Conservation (phyloP, 192 early-diverging fungal species). For the Coemansia asiatica region DNA sequence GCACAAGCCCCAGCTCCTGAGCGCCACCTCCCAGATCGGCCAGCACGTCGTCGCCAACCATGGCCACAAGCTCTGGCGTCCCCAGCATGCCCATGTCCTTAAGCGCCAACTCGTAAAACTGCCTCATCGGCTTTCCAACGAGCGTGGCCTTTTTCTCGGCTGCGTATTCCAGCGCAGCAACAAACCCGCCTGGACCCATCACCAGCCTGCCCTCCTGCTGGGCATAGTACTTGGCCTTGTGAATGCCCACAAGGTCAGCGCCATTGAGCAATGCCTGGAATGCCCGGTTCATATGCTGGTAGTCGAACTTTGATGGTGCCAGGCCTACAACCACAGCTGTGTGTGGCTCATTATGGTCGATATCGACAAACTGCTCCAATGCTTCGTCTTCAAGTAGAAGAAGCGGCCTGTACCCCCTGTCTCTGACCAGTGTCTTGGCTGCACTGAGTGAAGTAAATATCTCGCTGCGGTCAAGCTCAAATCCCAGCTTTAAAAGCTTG, state of each 20-base stretch:
- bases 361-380: constrained; percentile 67
- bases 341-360: constrained; percentile 59
- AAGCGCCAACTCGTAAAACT: constrained; percentile 78
- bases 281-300: constrained; percentile 68
- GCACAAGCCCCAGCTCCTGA: constrained; percentile 67
- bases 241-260: constrained; percentile 74
- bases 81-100: constrained; percentile 62
- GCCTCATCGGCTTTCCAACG: constrained; percentile 78
- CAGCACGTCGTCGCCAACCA: constrained; percentile 86
- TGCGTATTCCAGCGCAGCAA: constrained; percentile 79
- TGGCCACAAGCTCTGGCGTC: constrained; percentile 61
- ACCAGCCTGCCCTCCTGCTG: constrained; percentile 58
- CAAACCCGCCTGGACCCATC: constrained; percentile 89
- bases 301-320: constrained; percentile 60
- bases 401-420: constrained; percentile 62
- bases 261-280: constrained; percentile 66
- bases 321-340: constrained; percentile 82
- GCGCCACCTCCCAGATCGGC: constrained; percentile 84
- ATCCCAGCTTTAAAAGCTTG: constrained; percentile 67
- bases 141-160: constrained; percentile 64
- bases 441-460: constrained; percentile 83
- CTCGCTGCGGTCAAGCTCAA: constrained; percentile 61
- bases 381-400: constrained; percentile 76
- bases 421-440: constrained; percentile 63
- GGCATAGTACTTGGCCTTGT: constrained; percentile 81